Conservation (phyloP, 805 yeast genomes). For the Cyberlindnera mycetangii region DNA sequence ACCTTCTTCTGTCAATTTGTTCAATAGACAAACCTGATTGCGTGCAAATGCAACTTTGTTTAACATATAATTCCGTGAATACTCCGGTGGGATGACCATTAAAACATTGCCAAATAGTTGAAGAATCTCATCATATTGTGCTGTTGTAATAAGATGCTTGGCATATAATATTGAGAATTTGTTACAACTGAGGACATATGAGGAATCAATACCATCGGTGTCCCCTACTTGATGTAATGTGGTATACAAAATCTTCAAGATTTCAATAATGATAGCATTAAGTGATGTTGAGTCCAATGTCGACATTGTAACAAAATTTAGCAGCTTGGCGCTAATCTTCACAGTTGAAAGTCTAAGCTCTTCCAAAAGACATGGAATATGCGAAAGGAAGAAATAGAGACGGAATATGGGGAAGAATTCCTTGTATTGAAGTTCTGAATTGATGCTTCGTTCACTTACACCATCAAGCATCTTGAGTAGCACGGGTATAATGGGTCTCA, state of each 20-base stretch:
- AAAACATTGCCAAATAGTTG: constrained; percentile 29
- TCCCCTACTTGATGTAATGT: constrained; percentile 25
- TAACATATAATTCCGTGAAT: constrained; percentile 27
- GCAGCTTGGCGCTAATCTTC: constrained; percentile 24
- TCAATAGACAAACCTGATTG: constrained; percentile 22
- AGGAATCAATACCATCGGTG: constrained; percentile 27
- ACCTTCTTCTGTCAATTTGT: constrained; percentile 10
- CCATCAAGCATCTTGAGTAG: constrained; percentile 19
- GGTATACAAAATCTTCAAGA: constrained; percentile 27
- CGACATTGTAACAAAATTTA: constrained; percentile 27
- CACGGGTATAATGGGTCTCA: constrained; percentile 12
- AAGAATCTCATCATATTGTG: constrained; percentile 26
- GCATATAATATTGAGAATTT: constrained; percentile 25
- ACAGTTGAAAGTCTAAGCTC: constrained; percentile 16
- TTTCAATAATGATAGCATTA: constrained; percentile 27
- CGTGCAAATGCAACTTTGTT: constrained; percentile 23
- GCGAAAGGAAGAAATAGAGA: constrained; percentile 23
- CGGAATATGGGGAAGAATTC: constrained; percentile 28
- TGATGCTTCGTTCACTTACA: constrained; percentile 27
- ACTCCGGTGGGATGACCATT: constrained; percentile 22
- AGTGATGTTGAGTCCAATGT: constrained; percentile 20
- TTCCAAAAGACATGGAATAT: constrained; percentile 14
- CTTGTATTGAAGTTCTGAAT: constrained; percentile 24
- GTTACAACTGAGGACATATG: constrained; percentile 28
- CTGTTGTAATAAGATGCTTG: constrained; percentile 10